Conservation (phyloP, 371 early-diverging fungal genomes). For the Enteropsectra breve region DNA sequence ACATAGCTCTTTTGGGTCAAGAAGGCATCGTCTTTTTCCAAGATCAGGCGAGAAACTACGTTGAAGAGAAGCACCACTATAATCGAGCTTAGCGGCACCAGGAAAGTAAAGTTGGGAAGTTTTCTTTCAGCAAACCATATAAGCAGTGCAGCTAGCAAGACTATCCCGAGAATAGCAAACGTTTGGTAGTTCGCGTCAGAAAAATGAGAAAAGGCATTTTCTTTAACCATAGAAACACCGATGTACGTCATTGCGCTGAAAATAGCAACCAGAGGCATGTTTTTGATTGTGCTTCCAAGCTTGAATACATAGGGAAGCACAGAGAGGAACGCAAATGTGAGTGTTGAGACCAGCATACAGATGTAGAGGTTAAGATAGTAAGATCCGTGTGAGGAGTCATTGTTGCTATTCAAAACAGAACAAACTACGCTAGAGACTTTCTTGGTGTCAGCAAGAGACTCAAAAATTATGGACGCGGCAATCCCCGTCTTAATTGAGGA, state of each 20-base stretch:
- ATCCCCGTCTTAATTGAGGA: slow-evolving; percentile 14
- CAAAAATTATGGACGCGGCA: slow-evolving; percentile 21
- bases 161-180: background rate
- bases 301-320: slow-evolving; percentile 1
- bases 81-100: slow-evolving; percentile 22
- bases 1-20: slow-evolving; percentile 3
- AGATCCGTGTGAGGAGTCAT: background rate
- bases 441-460: slow-evolving; percentile 8
- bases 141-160: background rate
- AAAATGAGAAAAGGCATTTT: background rate
- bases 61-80: slow-evolving; percentile 12
- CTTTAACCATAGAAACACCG: slow-evolving; percentile 20
- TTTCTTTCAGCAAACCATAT: background rate
- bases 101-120: slow-evolving; percentile 17
- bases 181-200: background rate
- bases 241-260: slow-evolving; percentile 37
- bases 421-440: slow-evolving; percentile 13
- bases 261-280: slow-evolving; percentile 28
- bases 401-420: background rate
- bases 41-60: slow-evolving; percentile 7
- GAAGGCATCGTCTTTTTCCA: slow-evolving; percentile 4
- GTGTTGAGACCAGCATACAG: slow-evolving; percentile 20
- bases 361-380: slow-evolving; percentile 12
- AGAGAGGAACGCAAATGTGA: slow-evolving; percentile 29
- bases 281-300: slow-evolving; percentile 19